Base-by-base conservation (phyloP, 371 early-diverging fungal species). In the Mucor circinelloides region DNA sequence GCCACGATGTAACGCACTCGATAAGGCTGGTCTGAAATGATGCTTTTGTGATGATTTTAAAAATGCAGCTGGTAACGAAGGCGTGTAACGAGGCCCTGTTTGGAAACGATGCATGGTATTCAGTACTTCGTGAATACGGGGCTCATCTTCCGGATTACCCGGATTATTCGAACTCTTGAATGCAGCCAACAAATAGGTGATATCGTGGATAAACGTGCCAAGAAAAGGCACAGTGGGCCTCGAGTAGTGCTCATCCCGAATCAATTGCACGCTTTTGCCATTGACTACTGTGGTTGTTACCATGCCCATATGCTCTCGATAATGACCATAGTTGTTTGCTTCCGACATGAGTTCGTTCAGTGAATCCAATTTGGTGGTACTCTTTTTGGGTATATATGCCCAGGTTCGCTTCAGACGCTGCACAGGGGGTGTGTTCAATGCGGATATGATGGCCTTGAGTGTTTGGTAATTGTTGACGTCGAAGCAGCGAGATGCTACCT, bases 191-290 rank as follows among this genome's bases (percentile, higher is more conserved):
- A 93, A 74, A 65, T 94, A 94, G 4, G 93, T 92, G 30, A 88
- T 84, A 66, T 94, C 94, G 73, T 92, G 91, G 23, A 93, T 89
- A 71, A 91, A 88, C 1, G 91, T 87, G 34, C 94, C 93, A 17
- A 94, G 69, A 71, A 90, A 94, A 0, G 94, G 94, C 10, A 94
- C 84, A 23, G 86, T 87, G 7, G 94, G 93, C 19, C 85, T 67
- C 28, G 74, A 65, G 59, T 68, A 69, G 40, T 84, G 81, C 23
- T 86, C 88, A 1, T 76, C 75, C n/a, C 80, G 81, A 19, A 76
- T 74, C 0, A 59, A 28, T 2, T 77, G 57, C 10, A 78, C 74
- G 23, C 71, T 70, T 40, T 75, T 84, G 30, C 80, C 79, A 58
- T 78, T 79, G 17, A 74, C 60, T 3, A 77, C 71, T 6, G 58